Percentiles rank a stretch among this genome's conserved stretches.
These are phyloP conservation scores for Xanthoconium separans DNA, from an alignment of 1,284 basidiomycete genomes.

Conservation along the genomic window DNA sequence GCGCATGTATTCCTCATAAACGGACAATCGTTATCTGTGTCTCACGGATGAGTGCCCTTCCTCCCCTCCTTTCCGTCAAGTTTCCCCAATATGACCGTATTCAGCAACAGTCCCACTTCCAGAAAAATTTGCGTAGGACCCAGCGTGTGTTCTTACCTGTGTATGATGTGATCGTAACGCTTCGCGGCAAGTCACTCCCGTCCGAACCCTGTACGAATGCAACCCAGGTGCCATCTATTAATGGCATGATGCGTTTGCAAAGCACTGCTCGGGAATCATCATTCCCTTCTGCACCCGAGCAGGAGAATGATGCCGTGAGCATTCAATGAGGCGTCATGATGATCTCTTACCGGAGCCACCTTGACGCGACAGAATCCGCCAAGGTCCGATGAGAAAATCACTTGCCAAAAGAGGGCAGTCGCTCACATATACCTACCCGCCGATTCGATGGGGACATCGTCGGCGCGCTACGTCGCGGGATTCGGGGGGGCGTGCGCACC, in stretches of 20 bases:
- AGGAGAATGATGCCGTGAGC: neutral
- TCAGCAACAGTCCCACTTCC: neutral
- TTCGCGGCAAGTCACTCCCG: conserved; percentile 8
- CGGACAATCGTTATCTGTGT: neutral
- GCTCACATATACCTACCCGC: neutral
- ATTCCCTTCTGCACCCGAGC: neutral
- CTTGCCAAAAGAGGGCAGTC: neutral
- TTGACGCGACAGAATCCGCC: neutral
- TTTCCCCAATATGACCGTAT: conserved; percentile 3
- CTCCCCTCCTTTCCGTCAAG: neutral
- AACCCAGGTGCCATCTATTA: neutral
- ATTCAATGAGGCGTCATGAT: neutral
- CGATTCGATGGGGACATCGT: neutral
- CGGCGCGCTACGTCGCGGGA: neutral
- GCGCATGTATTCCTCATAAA: neutral
- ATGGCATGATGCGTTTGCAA: neutral
- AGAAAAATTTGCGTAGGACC: neutral
- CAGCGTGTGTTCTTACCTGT: neutral
- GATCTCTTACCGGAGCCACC: neutral
- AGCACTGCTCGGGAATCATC: neutral
- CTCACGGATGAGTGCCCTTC: neutral
- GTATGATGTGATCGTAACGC: neutral
- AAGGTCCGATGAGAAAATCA: neutral
- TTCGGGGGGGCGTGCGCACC: too few relatives aligned
- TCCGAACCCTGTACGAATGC: neutral